A percentile compares a stretch with the other conserved stretches of the same genome.
These are phyloP conservation scores for Agrocybe pediades DNA, from an alignment of 768 basidiomycete species.

Conservation along the genomic window DNA sequence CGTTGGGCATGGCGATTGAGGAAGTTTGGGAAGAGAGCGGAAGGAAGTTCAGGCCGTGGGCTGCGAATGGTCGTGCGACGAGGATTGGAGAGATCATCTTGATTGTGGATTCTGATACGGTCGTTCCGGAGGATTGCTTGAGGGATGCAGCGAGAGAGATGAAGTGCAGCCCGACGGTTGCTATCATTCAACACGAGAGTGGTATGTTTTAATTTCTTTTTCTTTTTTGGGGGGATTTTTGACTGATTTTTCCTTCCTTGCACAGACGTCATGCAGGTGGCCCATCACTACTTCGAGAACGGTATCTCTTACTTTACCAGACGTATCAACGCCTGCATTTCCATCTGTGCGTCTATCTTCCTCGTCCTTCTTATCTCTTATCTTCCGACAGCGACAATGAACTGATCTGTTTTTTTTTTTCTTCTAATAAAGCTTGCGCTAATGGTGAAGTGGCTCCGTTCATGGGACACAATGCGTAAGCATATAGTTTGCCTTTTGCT, in stretches of 20 bases:
- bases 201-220: slow-evolving; percentile 34
- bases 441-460: slow-evolving; percentile 85
- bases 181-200: slow-evolving; percentile 86
- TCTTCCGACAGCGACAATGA: background rate
- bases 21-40: slow-evolving; percentile 65
- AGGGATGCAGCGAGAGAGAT: slow-evolving; percentile 87
- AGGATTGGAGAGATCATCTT: slow-evolving; percentile 79
- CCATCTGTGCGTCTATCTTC: slow-evolving; percentile 55
- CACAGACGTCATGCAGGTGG: slow-evolving; percentile 81
- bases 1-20: slow-evolving; percentile 71
- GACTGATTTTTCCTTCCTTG: slow-evolving; percentile 2
- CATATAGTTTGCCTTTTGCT: background rate
- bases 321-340: slow-evolving; percentile 75
- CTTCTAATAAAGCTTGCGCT: slow-evolving; percentile 58
- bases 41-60: slow-evolving; percentile 62
- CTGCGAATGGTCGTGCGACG: slow-evolving; percentile 67
- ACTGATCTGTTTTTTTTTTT: too few species aligned
- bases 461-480: slow-evolving; percentile 77
- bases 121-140: slow-evolving; percentile 83
- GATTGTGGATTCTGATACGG: slow-evolving; percentile 77
- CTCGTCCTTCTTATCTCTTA: slow-evolving; percentile 23
- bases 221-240: slow-evolving; percentile 17
- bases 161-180: slow-evolving; percentile 69
- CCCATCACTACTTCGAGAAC: slow-evolving; percentile 87
- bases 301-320: slow-evolving; percentile 84